Base-by-base conservation (phyloP, 768 basidiomycete genomes). In the Clitopilus hobsonii region DNA sequence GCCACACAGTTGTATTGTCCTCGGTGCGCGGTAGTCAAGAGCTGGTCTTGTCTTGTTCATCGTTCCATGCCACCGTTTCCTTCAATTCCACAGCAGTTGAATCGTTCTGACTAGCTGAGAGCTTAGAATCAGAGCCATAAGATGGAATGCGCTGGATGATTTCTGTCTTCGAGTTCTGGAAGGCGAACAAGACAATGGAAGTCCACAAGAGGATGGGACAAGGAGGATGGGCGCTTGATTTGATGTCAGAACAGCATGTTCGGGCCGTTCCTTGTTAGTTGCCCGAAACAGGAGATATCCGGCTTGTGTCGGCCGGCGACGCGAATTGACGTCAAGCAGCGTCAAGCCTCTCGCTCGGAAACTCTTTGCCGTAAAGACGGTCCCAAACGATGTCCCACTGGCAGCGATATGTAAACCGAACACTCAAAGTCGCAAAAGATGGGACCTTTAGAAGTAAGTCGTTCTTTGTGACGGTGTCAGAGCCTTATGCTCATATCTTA, bases 241-340 rank as follows among this genome's bases (percentile, higher is more conserved):
- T n/a, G n/a, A n/a, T n/a, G n/a, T n/a, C n/a, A n/a, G n/a, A n/a
- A n/a, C n/a, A n/a, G n/a, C n/a, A n/a, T n/a, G n/a, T n/a, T n/a
- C 32, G 32, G 32, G 8, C 32, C 32, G 32, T 11, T 36, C 3
- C 2, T 3, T 36, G 10, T 3, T 36, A n/a, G n/a, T n/a, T n/a
- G n/a, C n/a, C n/a, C n/a, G n/a, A 23, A 45, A 20, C 10, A 45
- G 16, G 0, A 38, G 16, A 6, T 20, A 5, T n/a, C n/a, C n/a
- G n/a, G n/a, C n/a, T n/a, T n/a, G n/a, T n/a, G n/a, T 49, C 23
- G 38, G 47, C 20, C 52, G 56, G 49, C 48, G 38, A 51, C 56
- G 49, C 56, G 50, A 54, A 38, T 29, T 24, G 29, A 45, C 41
- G 41, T 23, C 41, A 45, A 45, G 41, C 41, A 27, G 22, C 41